Evolutionary conservation across 2,329 filamentous ascomycete species (phyloP).

Genomic region (Cryoendolithus antarcticus): DNA sequence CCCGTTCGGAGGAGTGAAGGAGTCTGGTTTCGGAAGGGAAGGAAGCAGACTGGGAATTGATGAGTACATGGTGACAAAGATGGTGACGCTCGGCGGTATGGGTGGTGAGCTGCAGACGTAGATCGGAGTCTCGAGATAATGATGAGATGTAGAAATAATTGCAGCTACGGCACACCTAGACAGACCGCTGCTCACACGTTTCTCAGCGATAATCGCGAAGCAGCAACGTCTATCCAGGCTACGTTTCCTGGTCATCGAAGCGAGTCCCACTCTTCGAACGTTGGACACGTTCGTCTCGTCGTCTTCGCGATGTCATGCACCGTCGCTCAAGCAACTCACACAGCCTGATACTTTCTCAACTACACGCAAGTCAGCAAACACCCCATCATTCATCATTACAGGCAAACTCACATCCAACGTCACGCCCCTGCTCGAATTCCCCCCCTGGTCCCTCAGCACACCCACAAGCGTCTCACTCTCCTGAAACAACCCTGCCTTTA

Average conservation of each 20-base stretch:
- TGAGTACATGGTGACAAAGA: slow-evolving; percentile 38
- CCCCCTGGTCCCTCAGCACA: slow-evolving; percentile 87
- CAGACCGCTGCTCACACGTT: too few relatives aligned
- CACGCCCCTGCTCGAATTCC: slow-evolving; percentile 81
- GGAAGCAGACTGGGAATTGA: slow-evolving; percentile 39
- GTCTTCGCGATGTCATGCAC: too few relatives aligned
- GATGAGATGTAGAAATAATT: too few relatives aligned
- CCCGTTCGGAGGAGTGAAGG: slow-evolving; percentile 37
- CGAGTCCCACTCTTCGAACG: too few relatives aligned
- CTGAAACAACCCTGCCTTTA: slow-evolving; percentile 93
- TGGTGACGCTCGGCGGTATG: slow-evolving; percentile 47
- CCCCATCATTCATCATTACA: neutral
- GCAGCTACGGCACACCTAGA: too few relatives aligned
- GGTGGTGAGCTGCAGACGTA: slow-evolving; percentile 39
- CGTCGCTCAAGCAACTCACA: too few relatives aligned
- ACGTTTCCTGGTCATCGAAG: too few relatives aligned
- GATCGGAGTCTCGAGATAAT: too few relatives aligned
- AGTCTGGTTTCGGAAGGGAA: slow-evolving; percentile 40
- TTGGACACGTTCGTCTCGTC: too few relatives aligned
- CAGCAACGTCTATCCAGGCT: too few relatives aligned
- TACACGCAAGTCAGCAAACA: slow-evolving; percentile 6
- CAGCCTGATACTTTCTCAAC: slow-evolving; percentile 23
- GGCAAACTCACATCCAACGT: slow-evolving; percentile 76
- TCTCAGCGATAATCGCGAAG: too few relatives aligned
- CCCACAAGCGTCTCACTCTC: slow-evolving; percentile 92